Percentiles rank a stretch among this genome's conserved stretches.
These are phyloP conservation scores for Lasiosphaeria miniovina DNA, from an alignment of 495 filamentous ascomycete species.

Conservation along the genomic window DNA sequence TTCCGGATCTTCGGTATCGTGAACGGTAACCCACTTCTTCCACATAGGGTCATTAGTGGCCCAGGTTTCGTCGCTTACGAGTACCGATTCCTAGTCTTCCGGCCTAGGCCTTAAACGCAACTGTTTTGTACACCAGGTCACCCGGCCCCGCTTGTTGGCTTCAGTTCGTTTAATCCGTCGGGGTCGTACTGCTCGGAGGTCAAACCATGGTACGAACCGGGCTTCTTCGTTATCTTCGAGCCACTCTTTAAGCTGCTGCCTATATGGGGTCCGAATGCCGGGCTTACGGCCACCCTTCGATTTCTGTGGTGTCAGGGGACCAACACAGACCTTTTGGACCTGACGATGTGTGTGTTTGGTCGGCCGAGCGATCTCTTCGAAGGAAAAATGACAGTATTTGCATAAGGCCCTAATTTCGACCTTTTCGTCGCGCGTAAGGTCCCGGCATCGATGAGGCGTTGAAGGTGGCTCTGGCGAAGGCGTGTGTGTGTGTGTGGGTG, in stretches of 20 bases:
- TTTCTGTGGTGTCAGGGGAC: not conserved
- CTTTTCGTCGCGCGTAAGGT: too few relatives aligned
- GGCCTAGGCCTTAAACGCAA: not conserved
- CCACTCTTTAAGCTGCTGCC: not conserved
- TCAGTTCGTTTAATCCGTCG: not conserved
- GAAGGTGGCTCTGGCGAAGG: too few relatives aligned
- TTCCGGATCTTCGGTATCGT: not conserved
- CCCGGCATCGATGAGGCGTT: too few relatives aligned
- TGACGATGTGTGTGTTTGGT: too few relatives aligned
- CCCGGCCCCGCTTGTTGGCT: not conserved
- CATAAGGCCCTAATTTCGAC: too few relatives aligned
- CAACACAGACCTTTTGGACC: too few relatives aligned
- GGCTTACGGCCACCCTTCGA: not conserved
- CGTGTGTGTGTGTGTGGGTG: too few relatives aligned
- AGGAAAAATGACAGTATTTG: too few relatives aligned
- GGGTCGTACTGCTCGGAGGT: not conserved
- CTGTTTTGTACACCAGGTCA: not conserved
- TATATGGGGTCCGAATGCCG: not conserved
- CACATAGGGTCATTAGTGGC: not conserved
- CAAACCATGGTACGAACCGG: not conserved
- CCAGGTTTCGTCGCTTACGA: not conserved
- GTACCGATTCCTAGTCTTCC: not conserved
- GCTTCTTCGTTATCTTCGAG: not conserved
- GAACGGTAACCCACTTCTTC: not conserved
- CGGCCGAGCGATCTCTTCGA: too few relatives aligned